Percentiles rank a stretch among this genome's conserved stretches.
Conservation (phyloP, 306 rosid species). For the Ormosia semicastrata region DNA sequence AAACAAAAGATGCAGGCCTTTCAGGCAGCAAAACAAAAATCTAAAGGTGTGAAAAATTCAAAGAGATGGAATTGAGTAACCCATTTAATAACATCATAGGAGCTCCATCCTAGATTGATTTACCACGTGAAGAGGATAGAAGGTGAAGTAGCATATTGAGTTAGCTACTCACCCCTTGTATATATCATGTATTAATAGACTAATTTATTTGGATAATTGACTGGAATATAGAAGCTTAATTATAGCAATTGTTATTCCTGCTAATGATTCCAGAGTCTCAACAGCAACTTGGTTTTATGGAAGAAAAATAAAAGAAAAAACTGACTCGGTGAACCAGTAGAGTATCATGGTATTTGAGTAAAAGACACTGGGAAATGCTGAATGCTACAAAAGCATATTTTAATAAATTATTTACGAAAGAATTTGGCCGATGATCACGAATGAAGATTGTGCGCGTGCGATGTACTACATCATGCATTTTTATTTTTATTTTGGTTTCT, state of each 20-base stretch:
- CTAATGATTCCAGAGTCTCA: background rate
- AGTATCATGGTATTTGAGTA: background rate
- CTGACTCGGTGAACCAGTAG: no score
- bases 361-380: no score
- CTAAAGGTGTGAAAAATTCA: conserved; percentile 72
- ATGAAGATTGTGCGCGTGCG: no score
- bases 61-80: conserved; percentile 84
- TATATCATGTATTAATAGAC: conserved; percentile 40
- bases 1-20: conserved; percentile 88
- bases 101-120: conserved; percentile 10
- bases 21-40: conserved; percentile 90
- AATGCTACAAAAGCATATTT: no score
- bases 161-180: conserved; percentile 48
- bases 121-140: conserved; percentile 18
- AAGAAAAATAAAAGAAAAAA: background rate
- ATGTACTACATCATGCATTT: no score
- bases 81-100: background rate
- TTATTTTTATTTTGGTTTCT: no score
- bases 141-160: conserved; percentile 37
- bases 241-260: conserved; percentile 8
- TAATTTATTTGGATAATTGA: conserved; percentile 29
- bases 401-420: no score
- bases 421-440: no score
- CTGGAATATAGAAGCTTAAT: conserved; percentile 27
- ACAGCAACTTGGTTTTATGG: background rate